Base-by-base conservation (phyloP, 2,329 filamentous ascomycete genomes). In the Fusarium chlamydosporum region DNA sequence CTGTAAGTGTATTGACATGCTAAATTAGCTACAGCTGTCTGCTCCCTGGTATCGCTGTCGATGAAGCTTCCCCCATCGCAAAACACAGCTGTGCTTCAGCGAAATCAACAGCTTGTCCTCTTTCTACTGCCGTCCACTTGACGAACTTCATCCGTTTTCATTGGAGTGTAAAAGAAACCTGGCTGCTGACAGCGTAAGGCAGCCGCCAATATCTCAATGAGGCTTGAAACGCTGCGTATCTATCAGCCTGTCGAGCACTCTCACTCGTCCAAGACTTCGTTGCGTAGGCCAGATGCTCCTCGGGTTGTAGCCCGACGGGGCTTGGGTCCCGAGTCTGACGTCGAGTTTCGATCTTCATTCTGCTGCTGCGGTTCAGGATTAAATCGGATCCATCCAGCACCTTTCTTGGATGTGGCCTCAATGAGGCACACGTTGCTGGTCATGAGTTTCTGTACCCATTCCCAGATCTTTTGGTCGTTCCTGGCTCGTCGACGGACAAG, bases 361-460 rank as follows among this genome's bases (percentile, higher is more conserved):
- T 38, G 23, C 34, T 26, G 13, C 5, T n/a, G 47, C 15, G n/a
- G 20, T 41, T 59, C 45, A 6, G 70, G 53, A 9, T 50, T 16
- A 33, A 71, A 43, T 4, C 46, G 33, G n/a, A 50, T 29, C 68
- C 68, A 74, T 37, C 26, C 45, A 7, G 56, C 48, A 18, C 61
- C 73, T 13, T 55, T 61, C 51, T 63, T 67, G 29, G 72, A 65
- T 16, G 53, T 61, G 27, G 62, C 58, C 23, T 74, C 67, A 23
- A 72, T 56, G 7, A 74, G 42, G 57, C 73, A 75, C 6, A 60
- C 34, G 18, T 70, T 69, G 6, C 50, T 20, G 10, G 63, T 41
- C 73, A 75, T 75, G 46, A 71, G 57, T 11, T 46, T 41, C 43
- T 66, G 61, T 4, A 75, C 58, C 34, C 48, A 41, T 7, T 41